Base-by-base conservation (phyloP, 345 rosid genomes). In the Carallia pectinifolia region DNA sequence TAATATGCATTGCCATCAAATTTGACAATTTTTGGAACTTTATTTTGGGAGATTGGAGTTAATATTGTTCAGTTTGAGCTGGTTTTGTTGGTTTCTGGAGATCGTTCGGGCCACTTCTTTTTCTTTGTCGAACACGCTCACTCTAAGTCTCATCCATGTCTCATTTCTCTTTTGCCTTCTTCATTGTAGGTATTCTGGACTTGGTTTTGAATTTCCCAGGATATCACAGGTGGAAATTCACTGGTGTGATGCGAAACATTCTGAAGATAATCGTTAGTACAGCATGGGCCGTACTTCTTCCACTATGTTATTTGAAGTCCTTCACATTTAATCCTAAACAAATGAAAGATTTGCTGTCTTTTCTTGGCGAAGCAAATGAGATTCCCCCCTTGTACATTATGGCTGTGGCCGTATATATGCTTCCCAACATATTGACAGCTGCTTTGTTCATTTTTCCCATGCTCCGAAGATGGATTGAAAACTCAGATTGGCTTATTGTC, bases 391-490 rank as follows among this genome's bases (percentile, higher is more conserved):
- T 90, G 58, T 95, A 95, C 75, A 64, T 90, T 60, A 29, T 89
- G 89, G 96, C 97, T 65, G 96, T 88, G 70, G 88, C 72, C 12
- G 37, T 90, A 73, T 92, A 95, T 80, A 75, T 95, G 88, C 72
- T 90, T 53, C 96, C 97, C 74, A 95, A 95, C 81, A 58, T 88
- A 56, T 81, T 95, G 71, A 81, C 92, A 53, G 93, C 96, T 70
- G 77, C 73, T 70, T 87, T 92, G 83, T 95, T 95, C 76, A 80
- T 92, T 78, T 95, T 95, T 56, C 99, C 97, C 66, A 92, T 95
- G 97, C 87, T 95, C 54, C 84, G 97, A 36, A 92, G 96, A 64
- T 95, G 95, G 93, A 95, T 95, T 77, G 99, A 95, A 82, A 92
- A 88, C 84, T 95, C 97, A 63, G 97, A 92, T 81, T 92, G 98